Base-by-base conservation (phyloP, 2,329 filamentous ascomycete genomes). In the Aurifilum marmelostoma region DNA sequence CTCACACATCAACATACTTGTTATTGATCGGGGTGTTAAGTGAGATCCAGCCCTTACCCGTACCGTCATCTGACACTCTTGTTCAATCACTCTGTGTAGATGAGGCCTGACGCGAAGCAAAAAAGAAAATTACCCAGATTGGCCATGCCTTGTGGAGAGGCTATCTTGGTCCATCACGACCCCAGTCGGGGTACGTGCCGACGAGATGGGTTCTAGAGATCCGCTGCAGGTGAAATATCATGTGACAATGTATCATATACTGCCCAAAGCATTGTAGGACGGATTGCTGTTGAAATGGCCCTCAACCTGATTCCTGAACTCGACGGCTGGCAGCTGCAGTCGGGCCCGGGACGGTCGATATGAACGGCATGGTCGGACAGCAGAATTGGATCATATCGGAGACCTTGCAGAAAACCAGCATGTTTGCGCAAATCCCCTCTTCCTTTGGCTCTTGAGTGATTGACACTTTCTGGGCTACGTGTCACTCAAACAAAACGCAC, bases 261-360 rank as follows among this genome's bases (percentile, higher is more conserved):
- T 8, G 21, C 41, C 14, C 32, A 58, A 58, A 65, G 63, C 18
- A 3, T 16, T n/a, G 21, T 65, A 32, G 56, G n/a, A 52, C n/a
- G n/a, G n/a, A n/a, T n/a, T 86, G 73, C 85, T 85, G 70, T 78
- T 81, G 80, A 83, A 87, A 73, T 82, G 82, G 74, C 79, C 77
- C 77, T 84, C 83, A 78, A 86, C 82, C 62, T 81, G 81, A 77
- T 88, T 85, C 21, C 78, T 73, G 3, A 79, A 73, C 72, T 80
- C 78, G 63, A 77, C 69, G 1, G n/a, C n/a, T n/a, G n/a, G n/a
- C n/a, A n/a, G 78, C 78, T 73, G 79, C 78, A 65, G 78, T 74
- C 21, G 47, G 47, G 24, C 21, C 47, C 47, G 47, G 47, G 11
- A 52, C 24, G 21, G 14, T 24, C 47, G 47, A n/a, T 24, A 52